Conservation (phyloP, 1,284 basidiomycete species). For the Ganoderma meredithae region DNA sequence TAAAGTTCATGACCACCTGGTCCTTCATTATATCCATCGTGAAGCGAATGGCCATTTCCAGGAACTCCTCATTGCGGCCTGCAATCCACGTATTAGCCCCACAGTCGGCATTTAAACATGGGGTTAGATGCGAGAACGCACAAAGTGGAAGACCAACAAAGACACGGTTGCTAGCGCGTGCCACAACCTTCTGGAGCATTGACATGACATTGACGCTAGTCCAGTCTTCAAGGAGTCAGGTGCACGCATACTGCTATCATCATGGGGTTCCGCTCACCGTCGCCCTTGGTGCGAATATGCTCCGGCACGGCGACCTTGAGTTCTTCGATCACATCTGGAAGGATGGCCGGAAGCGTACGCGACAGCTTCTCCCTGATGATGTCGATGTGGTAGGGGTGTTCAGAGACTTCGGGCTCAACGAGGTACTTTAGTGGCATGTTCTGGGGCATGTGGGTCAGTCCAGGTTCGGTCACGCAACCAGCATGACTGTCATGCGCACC, state of each 20-base stretch:
- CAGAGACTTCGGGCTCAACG: conserved; percentile 7
- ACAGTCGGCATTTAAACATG: background rate
- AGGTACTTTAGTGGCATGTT: conserved; percentile 18
- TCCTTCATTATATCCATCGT: conserved; percentile 15
- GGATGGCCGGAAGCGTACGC: conserved; percentile 33
- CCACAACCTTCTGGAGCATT: conserved; percentile 35
- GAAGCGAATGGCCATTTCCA: conserved; percentile 28
- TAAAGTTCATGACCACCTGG: conserved; percentile 27
- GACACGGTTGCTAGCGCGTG: conserved; percentile 37
- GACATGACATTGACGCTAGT: conserved; percentile 19
- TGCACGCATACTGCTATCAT: conserved; percentile 35
- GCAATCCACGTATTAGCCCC: background rate
- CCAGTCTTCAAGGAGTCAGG: conserved; percentile 36
- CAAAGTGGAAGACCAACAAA: conserved; percentile 41
- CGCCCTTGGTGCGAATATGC: conserved; percentile 21
- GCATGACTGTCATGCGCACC: background rate
- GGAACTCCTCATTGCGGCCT: conserved; percentile 36
- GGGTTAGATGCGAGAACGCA: conserved; percentile 16
- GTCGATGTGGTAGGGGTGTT: conserved; percentile 39
- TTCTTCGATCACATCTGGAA: conserved; percentile 42
- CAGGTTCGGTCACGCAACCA: background rate
- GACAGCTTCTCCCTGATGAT: conserved; percentile 37
- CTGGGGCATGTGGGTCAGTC: background rate
- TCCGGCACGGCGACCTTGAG: conserved; percentile 35
- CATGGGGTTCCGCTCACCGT: conserved; percentile 29